Percentiles rank a stretch among this genome's conserved stretches.
These are phyloP conservation scores for Colletotrichum sp. DNA, from an alignment of 2,329 filamentous ascomycete species.

Conservation along the genomic window DNA sequence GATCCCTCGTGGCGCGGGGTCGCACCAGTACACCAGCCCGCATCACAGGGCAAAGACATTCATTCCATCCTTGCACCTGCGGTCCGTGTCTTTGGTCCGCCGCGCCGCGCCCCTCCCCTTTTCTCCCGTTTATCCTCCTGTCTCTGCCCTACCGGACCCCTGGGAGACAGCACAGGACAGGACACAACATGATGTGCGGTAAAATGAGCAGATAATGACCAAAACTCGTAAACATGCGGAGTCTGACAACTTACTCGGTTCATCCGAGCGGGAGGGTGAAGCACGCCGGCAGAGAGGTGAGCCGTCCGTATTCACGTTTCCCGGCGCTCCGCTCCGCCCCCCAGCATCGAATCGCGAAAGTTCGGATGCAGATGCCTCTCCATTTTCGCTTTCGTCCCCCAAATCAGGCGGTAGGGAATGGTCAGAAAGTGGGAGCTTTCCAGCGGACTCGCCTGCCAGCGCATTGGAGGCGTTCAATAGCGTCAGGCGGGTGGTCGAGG, in stretches of 20 bases:
- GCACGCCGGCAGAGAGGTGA: background rate
- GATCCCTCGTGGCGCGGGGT: background rate
- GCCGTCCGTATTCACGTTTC: background rate
- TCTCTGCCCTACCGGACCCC: background rate
- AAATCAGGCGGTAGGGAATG: background rate
- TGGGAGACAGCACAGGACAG: background rate
- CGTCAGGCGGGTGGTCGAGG: background rate
- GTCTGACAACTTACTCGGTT: slow-evolving; percentile 4
- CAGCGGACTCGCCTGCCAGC: background rate
- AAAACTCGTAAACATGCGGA: background rate
- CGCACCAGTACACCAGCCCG: background rate
- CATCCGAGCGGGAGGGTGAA: background rate
- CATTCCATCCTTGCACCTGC: background rate
- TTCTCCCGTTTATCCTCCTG: background rate
- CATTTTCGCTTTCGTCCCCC: background rate
- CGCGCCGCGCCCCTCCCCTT: background rate
- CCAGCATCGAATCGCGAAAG: background rate
- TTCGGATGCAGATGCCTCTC: background rate
- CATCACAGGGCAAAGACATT: background rate
- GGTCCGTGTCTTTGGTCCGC: background rate
- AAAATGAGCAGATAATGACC: background rate
- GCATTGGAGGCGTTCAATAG: slow-evolving; percentile 15
- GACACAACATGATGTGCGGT: background rate
- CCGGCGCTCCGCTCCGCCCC: background rate
- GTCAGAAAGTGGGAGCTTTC: background rate